Base-by-base conservation (phyloP, 2,329 filamentous ascomycete genomes). In the Aphanocladium album region DNA sequence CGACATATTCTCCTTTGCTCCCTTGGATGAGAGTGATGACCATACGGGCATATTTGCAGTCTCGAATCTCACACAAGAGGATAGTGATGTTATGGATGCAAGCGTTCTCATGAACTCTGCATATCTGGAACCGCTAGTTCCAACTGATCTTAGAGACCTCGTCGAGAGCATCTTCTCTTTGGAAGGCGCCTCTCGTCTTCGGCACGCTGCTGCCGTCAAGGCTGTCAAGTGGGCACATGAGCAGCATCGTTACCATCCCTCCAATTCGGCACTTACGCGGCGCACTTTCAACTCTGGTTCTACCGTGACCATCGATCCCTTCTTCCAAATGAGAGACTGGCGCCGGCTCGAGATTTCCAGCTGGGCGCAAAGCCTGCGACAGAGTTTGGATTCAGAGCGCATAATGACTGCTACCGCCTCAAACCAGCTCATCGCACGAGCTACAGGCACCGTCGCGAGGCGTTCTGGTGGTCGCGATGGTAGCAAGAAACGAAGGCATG, bases 31-130 rank as follows among this genome's bases (percentile, higher is more conserved):
- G 2, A 50, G 62, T 3, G 60, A 62, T 47, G 67, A 70, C 41
- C 64, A 71, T 54, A 67, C 72, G 14, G 77, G 77, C 62, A 85
- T 88, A 2, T 96, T 90, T 69, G 86, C 90, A 0, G 82, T 96
- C 21, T 97, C 93, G 1, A 95, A 89, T 21, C 83, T 84, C 14
- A 79, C 84, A 25, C 84, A 83, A 1, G 83, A 84, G 23, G 91
- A 97, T 67, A 77, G 86, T 62, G 91, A 96, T 43, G 86, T 83
- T 47, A 96, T 98, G 88, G 93, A 98, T 71, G 93, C 93, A 19
- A 96, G 91, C 68, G 79, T 96, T 0, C 81, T 98, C 19, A 98
- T 98, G 93, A 92, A 88, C 60, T 88, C 93, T 1, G 90, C 95
- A 68, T 98, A 97, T 70, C 79, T 95, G 16, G 88, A 91, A 63